Percentiles rank a stretch among this genome's conserved stretches.
phyloP scores from a whole-genome alignment of 129 eudicot genomes.

The Flaveria brownii region DNA sequence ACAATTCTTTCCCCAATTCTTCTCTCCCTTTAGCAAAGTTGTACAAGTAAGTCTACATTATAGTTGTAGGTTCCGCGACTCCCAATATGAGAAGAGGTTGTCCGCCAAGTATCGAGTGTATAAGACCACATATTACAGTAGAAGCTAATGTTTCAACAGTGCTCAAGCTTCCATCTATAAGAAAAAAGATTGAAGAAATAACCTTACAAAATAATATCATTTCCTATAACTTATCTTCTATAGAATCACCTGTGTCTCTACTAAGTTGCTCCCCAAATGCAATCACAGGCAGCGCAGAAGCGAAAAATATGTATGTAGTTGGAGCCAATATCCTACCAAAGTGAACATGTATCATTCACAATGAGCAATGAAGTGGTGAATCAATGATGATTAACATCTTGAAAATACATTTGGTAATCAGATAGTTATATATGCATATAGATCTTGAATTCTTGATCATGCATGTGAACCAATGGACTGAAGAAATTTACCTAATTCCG shows the following conservation, averaged over 20 bases:
- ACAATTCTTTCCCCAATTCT: slow-evolving; percentile 47
- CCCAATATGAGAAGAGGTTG: slow-evolving; percentile 69
- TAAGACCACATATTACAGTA: slow-evolving; percentile 63
- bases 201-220: background rate
- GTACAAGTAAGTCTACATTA: slow-evolving; percentile 64
- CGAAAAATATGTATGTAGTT: slow-evolving; percentile 50
- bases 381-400: background rate
- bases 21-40: slow-evolving; percentile 46
- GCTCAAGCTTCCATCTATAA: slow-evolving; percentile 64
- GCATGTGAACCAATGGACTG: too few relatives aligned
- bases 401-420: background rate
- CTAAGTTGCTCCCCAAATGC: slow-evolving; percentile 62
- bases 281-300: slow-evolving; percentile 56
- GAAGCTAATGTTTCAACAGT: slow-evolving; percentile 58
- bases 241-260: slow-evolving; percentile 43
- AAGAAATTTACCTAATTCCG: slow-evolving; percentile 42
- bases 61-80: slow-evolving; percentile 72
- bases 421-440: too few relatives aligned
- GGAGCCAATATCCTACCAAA: slow-evolving; percentile 53
- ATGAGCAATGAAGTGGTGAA: background rate
- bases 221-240: background rate
- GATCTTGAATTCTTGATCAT: too few relatives aligned
- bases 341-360: too few relatives aligned
- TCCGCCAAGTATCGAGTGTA: slow-evolving; percentile 62
- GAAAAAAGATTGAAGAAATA: background rate